phyloP scores from a whole-genome alignment of 2,329 filamentous ascomycete species.

The Pyrenophora graminea region DNA sequence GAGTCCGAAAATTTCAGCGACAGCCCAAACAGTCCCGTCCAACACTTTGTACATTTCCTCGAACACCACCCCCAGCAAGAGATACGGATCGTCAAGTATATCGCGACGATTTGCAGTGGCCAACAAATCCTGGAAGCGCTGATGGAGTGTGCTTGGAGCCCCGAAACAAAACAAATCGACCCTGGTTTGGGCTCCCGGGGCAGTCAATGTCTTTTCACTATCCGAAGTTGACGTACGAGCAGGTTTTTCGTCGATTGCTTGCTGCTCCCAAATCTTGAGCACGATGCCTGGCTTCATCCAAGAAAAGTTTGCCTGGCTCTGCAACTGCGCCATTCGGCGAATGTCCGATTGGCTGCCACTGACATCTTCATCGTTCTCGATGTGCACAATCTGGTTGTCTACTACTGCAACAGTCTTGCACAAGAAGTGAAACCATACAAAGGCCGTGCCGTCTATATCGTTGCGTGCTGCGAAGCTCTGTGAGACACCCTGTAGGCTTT shows the following conservation, averaged over 20 bases:
- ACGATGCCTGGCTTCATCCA: conserved; percentile 37
- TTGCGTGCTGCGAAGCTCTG: conserved; percentile 34
- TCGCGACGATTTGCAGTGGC: conserved; percentile 21
- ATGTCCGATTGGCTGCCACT: not conserved
- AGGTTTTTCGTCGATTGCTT: conserved; percentile 1
- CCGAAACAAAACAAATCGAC: conserved; percentile 40
- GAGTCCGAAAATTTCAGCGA: conserved; percentile 36
- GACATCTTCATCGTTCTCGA: not conserved
- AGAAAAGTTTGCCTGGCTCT: conserved; percentile 28
- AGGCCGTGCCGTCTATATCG: conserved; percentile 21
- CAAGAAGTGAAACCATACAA: conserved; percentile 39
- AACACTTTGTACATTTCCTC: conserved; percentile 40
- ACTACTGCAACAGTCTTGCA: conserved; percentile 27
- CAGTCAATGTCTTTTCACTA: conserved; percentile 16
- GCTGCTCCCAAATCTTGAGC: conserved; percentile 21
- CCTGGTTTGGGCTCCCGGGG: not conserved
- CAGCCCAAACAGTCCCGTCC: conserved; percentile 35
- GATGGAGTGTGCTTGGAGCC: conserved; percentile 21
- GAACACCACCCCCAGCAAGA: conserved; percentile 37
- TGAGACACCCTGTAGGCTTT: conserved; percentile 31
- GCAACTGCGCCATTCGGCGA: conserved; percentile 1
- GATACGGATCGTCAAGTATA: conserved; percentile 36
- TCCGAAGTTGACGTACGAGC: conserved; percentile 18
- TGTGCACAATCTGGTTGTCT: conserved; percentile 13
- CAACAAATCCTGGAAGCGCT: conserved; percentile 22